Percentiles rank a stretch among this genome's conserved stretches.
phyloP scores from a whole-genome alignment of 2,329 filamentous ascomycete genomes.

The Penicillium janthinellum region DNA sequence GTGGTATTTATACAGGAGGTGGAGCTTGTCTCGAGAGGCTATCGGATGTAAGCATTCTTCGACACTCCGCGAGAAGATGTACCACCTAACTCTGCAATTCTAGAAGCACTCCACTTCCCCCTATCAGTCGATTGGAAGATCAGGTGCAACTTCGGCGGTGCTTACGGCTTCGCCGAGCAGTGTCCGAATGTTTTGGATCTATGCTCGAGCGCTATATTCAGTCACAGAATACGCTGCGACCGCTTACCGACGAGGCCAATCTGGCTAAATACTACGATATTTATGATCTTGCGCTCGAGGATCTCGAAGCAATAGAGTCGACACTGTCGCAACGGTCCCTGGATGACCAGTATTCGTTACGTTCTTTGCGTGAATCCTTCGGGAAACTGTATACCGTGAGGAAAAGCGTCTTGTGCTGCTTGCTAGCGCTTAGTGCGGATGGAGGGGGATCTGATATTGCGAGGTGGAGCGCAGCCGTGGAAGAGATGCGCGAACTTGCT shows the following conservation, averaged over 20 bases:
- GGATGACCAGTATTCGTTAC: conserved; percentile 76
- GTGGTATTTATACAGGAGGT: conserved; percentile 88
- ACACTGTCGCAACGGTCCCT: conserved; percentile 67
- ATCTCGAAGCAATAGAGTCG: conserved; percentile 69
- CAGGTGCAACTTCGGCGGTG: conserved; percentile 77
- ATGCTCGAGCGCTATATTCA: conserved; percentile 73
- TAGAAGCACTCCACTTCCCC: conserved; percentile 85
- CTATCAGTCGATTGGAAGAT: conserved; percentile 89
- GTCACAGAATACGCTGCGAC: conserved; percentile 67
- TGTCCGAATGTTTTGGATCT: conserved; percentile 69
- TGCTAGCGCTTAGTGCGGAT: conserved; percentile 82
- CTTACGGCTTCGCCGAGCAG: conserved; percentile 72
- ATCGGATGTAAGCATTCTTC: conserved; percentile 66
- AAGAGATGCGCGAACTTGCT: conserved; percentile 70
- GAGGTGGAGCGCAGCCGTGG: conserved; percentile 76
- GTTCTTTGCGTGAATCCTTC: conserved; percentile 77
- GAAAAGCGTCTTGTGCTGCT: conserved; percentile 83
- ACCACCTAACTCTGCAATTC: conserved; percentile 24
- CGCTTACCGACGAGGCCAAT: conserved; percentile 75
- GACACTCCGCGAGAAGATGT: conserved; percentile 14
- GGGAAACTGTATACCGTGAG: conserved; percentile 78
- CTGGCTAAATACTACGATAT: conserved; percentile 92
- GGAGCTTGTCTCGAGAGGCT: conserved; percentile 90
- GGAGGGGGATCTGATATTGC: conserved; percentile 75
- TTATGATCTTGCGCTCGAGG: conserved; percentile 74